These are phyloP conservation scores for Phytophthora tentaculata DNA, from an alignment of 352 stramenopile genomes.

Conservation along the genomic window DNA sequence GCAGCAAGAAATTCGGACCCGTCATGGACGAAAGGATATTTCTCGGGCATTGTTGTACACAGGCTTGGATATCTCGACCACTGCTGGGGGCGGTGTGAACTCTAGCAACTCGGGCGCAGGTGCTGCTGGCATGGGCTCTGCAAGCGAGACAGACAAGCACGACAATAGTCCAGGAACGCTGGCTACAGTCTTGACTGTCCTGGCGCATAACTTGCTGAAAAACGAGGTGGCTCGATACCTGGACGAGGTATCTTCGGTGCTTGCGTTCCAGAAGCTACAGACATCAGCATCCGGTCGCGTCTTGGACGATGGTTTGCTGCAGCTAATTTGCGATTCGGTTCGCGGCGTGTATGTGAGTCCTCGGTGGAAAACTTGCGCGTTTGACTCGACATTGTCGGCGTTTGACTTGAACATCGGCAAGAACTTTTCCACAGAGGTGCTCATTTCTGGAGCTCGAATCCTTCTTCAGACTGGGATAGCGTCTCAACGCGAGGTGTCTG, in stretches of 20 bases:
- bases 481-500: slow-evolving; percentile 67
- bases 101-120: slow-evolving; percentile 13
- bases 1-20: slow-evolving; percentile 82
- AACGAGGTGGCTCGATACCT: slow-evolving; percentile 75
- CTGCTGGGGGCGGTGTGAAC: slow-evolving; percentile 19
- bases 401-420: slow-evolving; percentile 88
- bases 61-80: slow-evolving; percentile 30
- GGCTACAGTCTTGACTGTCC: slow-evolving; percentile 63
- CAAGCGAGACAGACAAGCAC: slow-evolving; percentile 48
- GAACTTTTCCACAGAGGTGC: slow-evolving; percentile 82
- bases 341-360: slow-evolving; percentile 77
- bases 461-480: slow-evolving; percentile 68
- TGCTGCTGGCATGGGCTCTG: slow-evolving; percentile 28
- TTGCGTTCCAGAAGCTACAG: slow-evolving; percentile 69
- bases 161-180: slow-evolving; percentile 52
- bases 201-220: slow-evolving; percentile 84
- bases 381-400: slow-evolving; percentile 76
- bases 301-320: slow-evolving; percentile 76
- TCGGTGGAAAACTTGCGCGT: slow-evolving; percentile 83
- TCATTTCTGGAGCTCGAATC: slow-evolving; percentile 81
- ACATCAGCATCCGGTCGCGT: slow-evolving; percentile 64
- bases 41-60: slow-evolving; percentile 65
- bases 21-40: slow-evolving; percentile 77
- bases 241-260: slow-evolving; percentile 66
- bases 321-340: slow-evolving; percentile 86